Percentiles rank a stretch among this genome's conserved stretches.
These are phyloP conservation scores for Fusarium hostae DNA, from an alignment of 2,329 filamentous ascomycete species.

Conservation along the genomic window DNA sequence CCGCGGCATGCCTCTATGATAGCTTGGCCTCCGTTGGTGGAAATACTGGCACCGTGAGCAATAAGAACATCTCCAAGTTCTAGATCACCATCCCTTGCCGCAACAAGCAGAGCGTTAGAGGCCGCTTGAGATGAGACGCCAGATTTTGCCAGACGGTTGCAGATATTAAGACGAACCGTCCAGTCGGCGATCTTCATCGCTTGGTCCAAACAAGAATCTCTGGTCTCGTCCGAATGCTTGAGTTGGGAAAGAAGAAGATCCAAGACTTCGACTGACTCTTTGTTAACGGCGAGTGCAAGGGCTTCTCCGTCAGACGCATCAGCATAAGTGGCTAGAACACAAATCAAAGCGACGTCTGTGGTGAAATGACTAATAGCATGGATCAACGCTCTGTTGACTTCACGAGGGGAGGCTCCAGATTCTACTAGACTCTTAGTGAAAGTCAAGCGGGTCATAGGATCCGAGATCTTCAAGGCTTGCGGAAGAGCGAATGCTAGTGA, in stretches of 20 bases:
- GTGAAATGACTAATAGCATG: conserved; percentile 61
- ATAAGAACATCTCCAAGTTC: conserved; percentile 62
- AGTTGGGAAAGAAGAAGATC: conserved; percentile 55
- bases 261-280: conserved; percentile 58
- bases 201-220: conserved; percentile 57
- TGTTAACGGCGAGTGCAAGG: conserved; percentile 57
- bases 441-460: conserved; percentile 62
- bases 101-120: conserved; percentile 61
- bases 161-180: conserved; percentile 55
- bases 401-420: conserved; percentile 58
- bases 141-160: conserved; percentile 56
- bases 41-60: conserved; percentile 61
- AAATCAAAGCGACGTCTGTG: conserved; percentile 61
- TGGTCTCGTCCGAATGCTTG: conserved; percentile 50
- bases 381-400: conserved; percentile 63
- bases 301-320: conserved; percentile 64
- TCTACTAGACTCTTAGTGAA: conserved; percentile 63
- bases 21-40: conserved; percentile 63
- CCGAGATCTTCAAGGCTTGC: conserved; percentile 61
- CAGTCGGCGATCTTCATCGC: conserved; percentile 57
- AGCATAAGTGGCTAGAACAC: conserved; percentile 57
- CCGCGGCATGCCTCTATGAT: conserved; percentile 65
- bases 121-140: conserved; percentile 59
- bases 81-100: conserved; percentile 64
- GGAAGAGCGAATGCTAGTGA: conserved; percentile 63